A percentile compares a stretch with the other conserved stretches of the same genome.
phyloP scores from a whole-genome alignment of 805 yeast species.

The Ogataea degrootiae region DNA sequence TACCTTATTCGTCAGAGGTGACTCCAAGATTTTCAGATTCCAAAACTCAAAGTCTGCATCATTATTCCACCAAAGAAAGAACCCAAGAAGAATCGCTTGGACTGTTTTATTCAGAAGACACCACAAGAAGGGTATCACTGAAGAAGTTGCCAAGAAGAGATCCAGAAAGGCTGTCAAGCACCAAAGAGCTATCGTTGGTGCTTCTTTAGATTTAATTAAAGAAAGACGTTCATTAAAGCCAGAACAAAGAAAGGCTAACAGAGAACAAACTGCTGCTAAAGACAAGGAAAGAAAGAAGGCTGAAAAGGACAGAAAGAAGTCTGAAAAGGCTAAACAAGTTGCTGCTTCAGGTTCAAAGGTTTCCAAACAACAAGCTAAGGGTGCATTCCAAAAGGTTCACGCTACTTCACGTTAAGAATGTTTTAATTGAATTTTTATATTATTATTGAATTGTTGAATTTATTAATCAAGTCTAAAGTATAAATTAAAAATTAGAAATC shows the following conservation, averaged over 20 bases:
- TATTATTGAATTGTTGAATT: not conserved
- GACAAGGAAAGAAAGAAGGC: slow-evolving; percentile 88
- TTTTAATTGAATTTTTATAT: not conserved
- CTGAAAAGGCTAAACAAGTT: slow-evolving; percentile 80
- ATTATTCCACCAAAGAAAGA: slow-evolving; percentile 99
- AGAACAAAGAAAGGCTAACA: slow-evolving; percentile 96
- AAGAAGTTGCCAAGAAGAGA: slow-evolving; percentile 97
- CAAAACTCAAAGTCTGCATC: slow-evolving; percentile 96
- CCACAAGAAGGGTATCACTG: slow-evolving; percentile 99
- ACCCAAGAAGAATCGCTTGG: slow-evolving; percentile 99
- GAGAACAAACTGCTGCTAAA: slow-evolving; percentile 81
- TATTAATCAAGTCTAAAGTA: not conserved
- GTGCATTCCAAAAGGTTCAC: slow-evolving; percentile 95
- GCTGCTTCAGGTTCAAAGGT: slow-evolving; percentile 71
- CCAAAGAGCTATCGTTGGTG: slow-evolving; percentile 99
- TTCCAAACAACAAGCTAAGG: slow-evolving; percentile 96
- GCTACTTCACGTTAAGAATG: slow-evolving; percentile 88
- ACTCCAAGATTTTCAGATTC: slow-evolving; percentile 99
- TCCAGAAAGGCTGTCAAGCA: slow-evolving; percentile 95
- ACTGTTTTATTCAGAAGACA: slow-evolving; percentile 99
- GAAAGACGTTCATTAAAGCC: slow-evolving; percentile 96
- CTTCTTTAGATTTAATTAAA: slow-evolving; percentile 95
- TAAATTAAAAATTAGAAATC: not conserved
- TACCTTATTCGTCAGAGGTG: slow-evolving; percentile 98
- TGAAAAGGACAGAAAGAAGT: slow-evolving; percentile 92